Percentiles rank a stretch among this genome's conserved stretches.
Evolutionary conservation across 306 rosid species (phyloP).

Genomic region (Crotalaria pallida): DNA sequence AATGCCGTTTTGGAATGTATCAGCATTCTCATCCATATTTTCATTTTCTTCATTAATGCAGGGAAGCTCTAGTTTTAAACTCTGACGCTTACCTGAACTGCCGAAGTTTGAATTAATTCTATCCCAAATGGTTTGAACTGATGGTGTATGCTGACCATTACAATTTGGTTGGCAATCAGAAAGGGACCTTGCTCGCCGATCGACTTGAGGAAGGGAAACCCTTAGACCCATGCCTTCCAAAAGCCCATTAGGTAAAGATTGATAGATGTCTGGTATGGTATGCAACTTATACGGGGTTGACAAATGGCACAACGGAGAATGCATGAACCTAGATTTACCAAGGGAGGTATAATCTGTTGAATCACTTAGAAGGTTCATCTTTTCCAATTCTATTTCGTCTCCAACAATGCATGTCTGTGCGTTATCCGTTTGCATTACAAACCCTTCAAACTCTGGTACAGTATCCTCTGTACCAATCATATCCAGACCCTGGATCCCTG

Average conservation of each 20-base stretch:
- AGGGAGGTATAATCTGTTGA: constrained; percentile 46
- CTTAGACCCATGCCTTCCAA: constrained; percentile 45
- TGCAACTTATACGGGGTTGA: constrained; percentile 39
- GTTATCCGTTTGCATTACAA: constrained; percentile 54
- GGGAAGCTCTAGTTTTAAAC: constrained; percentile 74
- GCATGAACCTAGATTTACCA: constrained; percentile 50
- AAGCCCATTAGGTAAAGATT: constrained; percentile 72
- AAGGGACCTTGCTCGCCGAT: constrained; percentile 40
- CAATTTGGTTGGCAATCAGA: constrained; percentile 49
- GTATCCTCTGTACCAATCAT: constrained; percentile 36
- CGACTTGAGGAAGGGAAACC: constrained; percentile 30
- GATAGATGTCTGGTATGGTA: constrained; percentile 21
- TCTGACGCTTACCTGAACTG: constrained; percentile 65
- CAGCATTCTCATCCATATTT: constrained; percentile 56
- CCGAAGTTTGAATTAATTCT: constrained; percentile 42
- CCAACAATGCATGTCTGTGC: constrained; percentile 35
- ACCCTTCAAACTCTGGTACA: constrained; percentile 72
- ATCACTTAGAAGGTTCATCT: constrained; percentile 34
- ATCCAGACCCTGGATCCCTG: constrained; percentile 30
- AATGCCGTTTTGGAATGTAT: constrained; percentile 34
- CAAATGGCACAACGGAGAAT: constrained; percentile 54
- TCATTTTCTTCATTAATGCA: constrained; percentile 86
- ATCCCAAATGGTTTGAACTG: constrained; percentile 74
- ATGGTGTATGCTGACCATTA: constrained; percentile 42
- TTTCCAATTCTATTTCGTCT: constrained; percentile 44